A percentile compares a stretch with the other conserved stretches of the same genome.
phyloP scores from a whole-genome alignment of 1,284 basidiomycete genomes.

The Coniophora puteana region DNA sequence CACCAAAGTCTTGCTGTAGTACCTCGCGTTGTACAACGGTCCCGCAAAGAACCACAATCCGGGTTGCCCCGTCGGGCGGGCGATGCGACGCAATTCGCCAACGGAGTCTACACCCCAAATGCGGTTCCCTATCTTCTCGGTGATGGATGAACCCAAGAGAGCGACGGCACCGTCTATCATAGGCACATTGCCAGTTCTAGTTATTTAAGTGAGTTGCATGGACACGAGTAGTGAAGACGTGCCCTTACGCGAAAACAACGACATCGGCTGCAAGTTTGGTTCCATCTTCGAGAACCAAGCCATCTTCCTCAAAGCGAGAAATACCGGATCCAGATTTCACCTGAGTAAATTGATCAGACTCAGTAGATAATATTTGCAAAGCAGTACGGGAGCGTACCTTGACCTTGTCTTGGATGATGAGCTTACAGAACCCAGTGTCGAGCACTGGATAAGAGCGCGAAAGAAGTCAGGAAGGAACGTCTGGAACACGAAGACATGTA shows the following conservation, averaged over 20 bases:
- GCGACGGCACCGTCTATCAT: not conserved
- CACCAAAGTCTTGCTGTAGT: slow-evolving; percentile 1
- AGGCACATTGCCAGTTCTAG: slow-evolving; percentile 2
- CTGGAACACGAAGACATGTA: not conserved
- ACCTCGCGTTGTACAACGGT: not conserved
- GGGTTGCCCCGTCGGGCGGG: slow-evolving; percentile 2
- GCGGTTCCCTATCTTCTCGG: not conserved
- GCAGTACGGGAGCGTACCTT: slow-evolving; percentile 3
- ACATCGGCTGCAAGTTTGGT: slow-evolving; percentile 1
- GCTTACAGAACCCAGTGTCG: slow-evolving; percentile 1
- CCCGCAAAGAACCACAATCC: slow-evolving; percentile 1
- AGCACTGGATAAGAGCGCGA: too few species aligned
- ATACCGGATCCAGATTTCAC: slow-evolving; percentile 3
- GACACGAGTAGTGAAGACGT: not conserved
- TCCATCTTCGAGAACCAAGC: slow-evolving; percentile 1
- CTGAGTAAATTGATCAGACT: not conserved
- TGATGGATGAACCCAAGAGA: not conserved
- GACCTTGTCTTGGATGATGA: slow-evolving; percentile 1
- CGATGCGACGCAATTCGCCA: not conserved
- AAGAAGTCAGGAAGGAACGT: not conserved
- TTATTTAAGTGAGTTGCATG: not conserved
- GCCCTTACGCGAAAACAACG: slow-evolving; percentile 1
- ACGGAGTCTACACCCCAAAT: slow-evolving; percentile 2
- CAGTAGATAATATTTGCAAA: not conserved
- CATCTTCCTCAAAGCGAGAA: slow-evolving; percentile 3